These are phyloP conservation scores for Grosmannia penicillata DNA, from an alignment of 2,329 filamentous ascomycete genomes.

Conservation along the genomic window DNA sequence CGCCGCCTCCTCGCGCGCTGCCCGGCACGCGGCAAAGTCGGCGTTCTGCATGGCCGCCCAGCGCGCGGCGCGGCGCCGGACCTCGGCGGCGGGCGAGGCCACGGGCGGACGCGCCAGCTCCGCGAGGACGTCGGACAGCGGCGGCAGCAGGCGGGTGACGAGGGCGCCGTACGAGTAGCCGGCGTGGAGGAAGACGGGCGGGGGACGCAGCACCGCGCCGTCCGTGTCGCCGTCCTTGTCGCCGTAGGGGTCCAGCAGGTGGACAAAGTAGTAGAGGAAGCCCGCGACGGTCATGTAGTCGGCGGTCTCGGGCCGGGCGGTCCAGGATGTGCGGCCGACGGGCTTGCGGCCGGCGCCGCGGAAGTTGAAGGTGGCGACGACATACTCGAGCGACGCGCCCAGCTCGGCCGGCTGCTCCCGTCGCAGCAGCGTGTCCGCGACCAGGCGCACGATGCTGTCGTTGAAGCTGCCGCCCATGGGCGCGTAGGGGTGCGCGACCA, in stretches of 20 bases:
- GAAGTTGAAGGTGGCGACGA: constrained; percentile 88
- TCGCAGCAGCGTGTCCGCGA: constrained; percentile 49
- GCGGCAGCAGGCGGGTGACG: constrained; percentile 59
- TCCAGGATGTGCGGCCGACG: constrained; percentile 69
- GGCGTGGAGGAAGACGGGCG: constrained; percentile 35
- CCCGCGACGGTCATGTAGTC: constrained; percentile 78
- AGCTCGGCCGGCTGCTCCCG: not conserved
- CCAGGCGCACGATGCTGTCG: constrained; percentile 59
- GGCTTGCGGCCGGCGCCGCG: constrained; percentile 34
- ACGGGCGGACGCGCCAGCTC: constrained; percentile 37
- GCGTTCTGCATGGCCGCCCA: constrained; percentile 49
- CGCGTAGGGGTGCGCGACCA: constrained; percentile 85
- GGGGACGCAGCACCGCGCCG: not conserved
- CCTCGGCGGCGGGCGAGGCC: constrained; percentile 50
- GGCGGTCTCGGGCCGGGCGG: constrained; percentile 59
- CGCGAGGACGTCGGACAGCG: constrained; percentile 41
- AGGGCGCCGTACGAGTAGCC: constrained; percentile 90
- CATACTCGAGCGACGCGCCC: constrained; percentile 37
- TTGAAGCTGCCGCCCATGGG: constrained; percentile 75
- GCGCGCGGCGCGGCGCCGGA: constrained; percentile 53
- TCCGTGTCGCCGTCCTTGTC: constrained; percentile 1
- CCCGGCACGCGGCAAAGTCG: constrained; percentile 22
- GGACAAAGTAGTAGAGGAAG: constrained; percentile 62
- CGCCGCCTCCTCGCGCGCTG: constrained; percentile 14
- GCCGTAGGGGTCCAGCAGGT: constrained; percentile 34